Percentiles rank a stretch among this genome's conserved stretches.
Evolutionary conservation across 306 rosid species (phyloP).

Genomic region (Astragalus glycyphyllos): DNA sequence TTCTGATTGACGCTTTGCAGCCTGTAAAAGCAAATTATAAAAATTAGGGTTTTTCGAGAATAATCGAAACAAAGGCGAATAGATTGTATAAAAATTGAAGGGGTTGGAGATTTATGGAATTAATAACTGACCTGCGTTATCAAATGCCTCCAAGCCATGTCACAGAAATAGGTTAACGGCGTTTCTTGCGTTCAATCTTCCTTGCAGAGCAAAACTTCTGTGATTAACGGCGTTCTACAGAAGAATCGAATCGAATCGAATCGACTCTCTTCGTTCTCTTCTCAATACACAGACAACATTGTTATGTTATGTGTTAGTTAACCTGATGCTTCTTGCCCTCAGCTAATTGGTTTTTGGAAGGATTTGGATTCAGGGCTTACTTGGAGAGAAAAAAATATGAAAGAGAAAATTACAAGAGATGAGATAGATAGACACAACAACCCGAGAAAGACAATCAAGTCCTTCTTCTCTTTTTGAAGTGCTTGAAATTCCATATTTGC

Average conservation of each 20-base stretch:
- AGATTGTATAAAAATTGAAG: not conserved
- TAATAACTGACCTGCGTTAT: constrained; percentile 62
- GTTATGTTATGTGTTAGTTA: not conserved
- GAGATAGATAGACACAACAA: too few relatives aligned
- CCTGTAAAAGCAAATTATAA: constrained; percentile 56
- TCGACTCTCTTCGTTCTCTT: not conserved
- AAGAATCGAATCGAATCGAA: not conserved
- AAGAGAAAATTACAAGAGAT: too few relatives aligned
- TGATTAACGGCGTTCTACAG: not conserved
- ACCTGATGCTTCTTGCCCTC: not conserved
- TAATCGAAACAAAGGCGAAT: not conserved
- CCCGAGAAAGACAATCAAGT: too few relatives aligned
- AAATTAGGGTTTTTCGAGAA: not conserved
- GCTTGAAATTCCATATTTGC: too few relatives aligned
- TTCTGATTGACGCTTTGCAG: constrained; percentile 56
- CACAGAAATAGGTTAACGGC: constrained; percentile 29
- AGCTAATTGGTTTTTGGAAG: not conserved
- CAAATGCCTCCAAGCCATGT: constrained; percentile 75
- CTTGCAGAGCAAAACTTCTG: not conserved
- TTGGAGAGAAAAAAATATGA: too few relatives aligned
- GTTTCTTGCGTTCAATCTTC: not conserved
- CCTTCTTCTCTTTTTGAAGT: too few relatives aligned
- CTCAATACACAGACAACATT: not conserved
- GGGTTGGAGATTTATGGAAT: not conserved
- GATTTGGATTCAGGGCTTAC: too few relatives aligned